phyloP scores from a whole-genome alignment of 2,329 filamentous ascomycete species.

The Cryphonectria radicalis region DNA sequence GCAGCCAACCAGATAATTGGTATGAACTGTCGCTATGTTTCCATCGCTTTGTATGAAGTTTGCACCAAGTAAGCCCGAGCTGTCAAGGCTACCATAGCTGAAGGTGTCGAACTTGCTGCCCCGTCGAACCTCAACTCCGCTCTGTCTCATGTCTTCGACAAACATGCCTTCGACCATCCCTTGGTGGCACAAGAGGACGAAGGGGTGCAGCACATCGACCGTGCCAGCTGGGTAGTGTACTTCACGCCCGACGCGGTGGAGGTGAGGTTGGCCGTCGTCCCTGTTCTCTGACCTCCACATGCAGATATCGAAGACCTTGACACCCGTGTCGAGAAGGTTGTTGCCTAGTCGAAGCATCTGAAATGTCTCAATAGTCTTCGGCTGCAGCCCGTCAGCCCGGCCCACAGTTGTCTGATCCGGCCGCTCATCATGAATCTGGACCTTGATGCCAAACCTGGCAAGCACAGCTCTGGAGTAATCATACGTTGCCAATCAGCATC shows the following conservation, averaged over 20 bases:
- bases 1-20: slow-evolving; percentile 26
- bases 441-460: slow-evolving; percentile 69
- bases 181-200: slow-evolving; percentile 51
- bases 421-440: slow-evolving; percentile 70
- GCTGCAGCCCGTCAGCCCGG: slow-evolving; percentile 69
- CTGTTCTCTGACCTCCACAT: slow-evolving; percentile 63
- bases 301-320: slow-evolving; percentile 69
- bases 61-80: slow-evolving; percentile 46
- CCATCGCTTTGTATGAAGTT: slow-evolving; percentile 40
- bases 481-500: slow-evolving; percentile 49
- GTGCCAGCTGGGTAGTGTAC: slow-evolving; percentile 32
- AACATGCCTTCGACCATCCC: slow-evolving; percentile 65
- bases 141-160: slow-evolving; percentile 56
- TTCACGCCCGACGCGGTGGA: slow-evolving; percentile 61
- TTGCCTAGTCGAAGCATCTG: slow-evolving; percentile 68
- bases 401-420: slow-evolving; percentile 70
- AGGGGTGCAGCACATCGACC: slow-evolving; percentile 40
- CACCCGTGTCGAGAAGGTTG: slow-evolving; percentile 62
- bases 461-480: slow-evolving; percentile 46
- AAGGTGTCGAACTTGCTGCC: slow-evolving; percentile 22
- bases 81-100: slow-evolving; percentile 39
- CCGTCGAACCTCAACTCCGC: slow-evolving; percentile 53
- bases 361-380: slow-evolving; percentile 73
- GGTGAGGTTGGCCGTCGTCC: slow-evolving; percentile 44
- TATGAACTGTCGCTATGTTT: slow-evolving; percentile 33